Evolutionary conservation across 129 eudicot genomes (phyloP), one percentile per base, ranked within the genome.

Genomic region (Solidago caesia): DNA sequence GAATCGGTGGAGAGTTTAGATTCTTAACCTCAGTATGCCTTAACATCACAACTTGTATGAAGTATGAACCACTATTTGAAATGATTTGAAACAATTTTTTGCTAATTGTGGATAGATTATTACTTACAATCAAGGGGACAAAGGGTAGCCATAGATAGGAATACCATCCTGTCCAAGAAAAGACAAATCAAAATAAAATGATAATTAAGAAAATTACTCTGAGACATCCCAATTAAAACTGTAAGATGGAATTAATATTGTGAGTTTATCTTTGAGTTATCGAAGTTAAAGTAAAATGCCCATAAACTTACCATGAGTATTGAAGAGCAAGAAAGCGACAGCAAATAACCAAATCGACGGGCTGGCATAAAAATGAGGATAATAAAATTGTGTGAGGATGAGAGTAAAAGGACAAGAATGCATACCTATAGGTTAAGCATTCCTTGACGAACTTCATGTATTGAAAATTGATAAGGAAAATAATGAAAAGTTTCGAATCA

Each of bases 81-180:
- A 33, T 33, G 3, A 33, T 33, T 21, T 33, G 39, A 33, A 33
- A 33, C 39, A 33, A 2, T 33, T 33, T 33, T 33, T 33, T 33
- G 39, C 39, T 33, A 33, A 33, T 33, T 33, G 39, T 33, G 39
- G 39, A 33, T 3, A 33, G 39, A 46, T 44, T 64, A 7, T 29
- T 52, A 79, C 96, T 90, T 79, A 90, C 96, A 67, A 90, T 72
- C 53, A 90, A 62, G 46, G 96, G 92, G 80, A 87, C 39, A 68
- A 90, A 85, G 14, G 96, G 87, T 76, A 87, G 80, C 92, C 92
- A 87, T 7, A 87, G 76, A 70, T 90, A 83, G 1, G 89, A 73
- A 67, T 72, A 80, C 96, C 86, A 86, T 71, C 92, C 96, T 90
- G 92, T 72, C 42, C 52, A 46, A 11, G 47, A 73, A 21, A 7